Conservation (phyloP, 2,329 filamentous ascomycete species). For the Aspergillus felis region DNA sequence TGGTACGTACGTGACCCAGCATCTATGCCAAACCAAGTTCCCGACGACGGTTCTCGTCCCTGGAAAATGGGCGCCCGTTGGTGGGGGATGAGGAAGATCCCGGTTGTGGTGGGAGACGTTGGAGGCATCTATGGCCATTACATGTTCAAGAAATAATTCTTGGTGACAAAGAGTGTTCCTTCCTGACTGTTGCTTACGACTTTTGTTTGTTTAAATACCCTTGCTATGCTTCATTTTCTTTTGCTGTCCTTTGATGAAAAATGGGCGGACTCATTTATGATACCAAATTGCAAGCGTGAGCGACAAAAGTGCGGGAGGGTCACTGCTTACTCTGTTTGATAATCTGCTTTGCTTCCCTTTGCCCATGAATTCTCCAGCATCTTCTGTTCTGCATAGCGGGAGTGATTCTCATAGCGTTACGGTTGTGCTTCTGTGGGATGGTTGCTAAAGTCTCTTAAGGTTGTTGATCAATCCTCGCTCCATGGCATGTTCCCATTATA, state of each 20-base stretch:
- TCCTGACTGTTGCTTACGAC: constrained; percentile 10
- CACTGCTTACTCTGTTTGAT: constrained; percentile 2
- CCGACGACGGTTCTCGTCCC: constrained; percentile 56
- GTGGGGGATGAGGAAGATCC: constrained; percentile 75
- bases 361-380: constrained; percentile 12
- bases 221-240: constrained; percentile 7
- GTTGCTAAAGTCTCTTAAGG: constrained; percentile 3
- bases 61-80: constrained; percentile 85
- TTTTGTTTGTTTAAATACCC: constrained; percentile 14
- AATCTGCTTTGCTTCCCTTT: constrained; percentile 7
- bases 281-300: constrained; percentile 9
- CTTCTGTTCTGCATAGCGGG: constrained; percentile 24
- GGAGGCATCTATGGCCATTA: constrained; percentile 58
- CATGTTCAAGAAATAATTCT: constrained; percentile 52
- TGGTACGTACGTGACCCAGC: constrained; percentile 56
- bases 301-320: constrained; percentile 11
- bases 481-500: background rate
- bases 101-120: constrained; percentile 53
- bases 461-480: background rate
- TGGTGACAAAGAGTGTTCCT: constrained; percentile 9
- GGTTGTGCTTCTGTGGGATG: background rate
- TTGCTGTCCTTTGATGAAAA: constrained; percentile 8
- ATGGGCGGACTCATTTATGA: constrained; percentile 11
- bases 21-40: constrained; percentile 26
- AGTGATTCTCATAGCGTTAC: constrained; percentile 11